Base-by-base conservation (phyloP, 2,329 filamentous ascomycete genomes). In the Talaromyces marneffei region DNA sequence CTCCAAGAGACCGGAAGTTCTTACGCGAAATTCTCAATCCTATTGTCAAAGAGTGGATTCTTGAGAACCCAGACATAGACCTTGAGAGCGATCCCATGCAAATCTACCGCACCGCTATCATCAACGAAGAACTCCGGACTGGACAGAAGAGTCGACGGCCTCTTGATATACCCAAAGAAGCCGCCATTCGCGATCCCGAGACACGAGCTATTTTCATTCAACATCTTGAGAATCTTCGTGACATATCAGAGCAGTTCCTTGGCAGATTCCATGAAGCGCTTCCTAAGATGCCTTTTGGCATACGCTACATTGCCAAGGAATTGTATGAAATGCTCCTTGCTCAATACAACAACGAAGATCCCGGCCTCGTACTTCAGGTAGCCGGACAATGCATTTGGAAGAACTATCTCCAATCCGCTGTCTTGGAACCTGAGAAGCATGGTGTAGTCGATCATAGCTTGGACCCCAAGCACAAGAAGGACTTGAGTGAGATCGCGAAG, bases 51-150 rank as follows among this genome's bases (percentile, higher is more conserved):
- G 90, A 96, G 71, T 93, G 94, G 71, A 92, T 99, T 69, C 87
- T 97, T 59, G 94, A 96, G 59, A 94, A 97, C 67, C 87, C 92
- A 12, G 88, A 88, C 4, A 81, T 99, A 35, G 93, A 99, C 72
- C 82, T 99, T 27, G 94, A 99, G 76, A 97, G 93, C 72, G 94
- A 99, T 71, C 94, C 94, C 0, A 88, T 97, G 80, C 93, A 97
- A 68, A 99, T 99, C 61, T 97, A 99, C 76, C 86, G 90, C 44
- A 94, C 92, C 4, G 88, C 91, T 14, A 95, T 99, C 77, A 97
- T 95, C 78, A 96, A 99, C 69, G 93, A 97, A 75, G 94, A 99
- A 76, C 85, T 99, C 25, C 87, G 91, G 18, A 99, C 94, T 0
- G 94, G 94, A 4, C 86, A 87, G 66, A 86, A 91, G 20, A 96